Evolutionary conservation across 768 basidiomycete genomes (phyloP), one percentile per base, ranked within the genome.

Genomic region (Artomyces pyxidatus): DNA sequence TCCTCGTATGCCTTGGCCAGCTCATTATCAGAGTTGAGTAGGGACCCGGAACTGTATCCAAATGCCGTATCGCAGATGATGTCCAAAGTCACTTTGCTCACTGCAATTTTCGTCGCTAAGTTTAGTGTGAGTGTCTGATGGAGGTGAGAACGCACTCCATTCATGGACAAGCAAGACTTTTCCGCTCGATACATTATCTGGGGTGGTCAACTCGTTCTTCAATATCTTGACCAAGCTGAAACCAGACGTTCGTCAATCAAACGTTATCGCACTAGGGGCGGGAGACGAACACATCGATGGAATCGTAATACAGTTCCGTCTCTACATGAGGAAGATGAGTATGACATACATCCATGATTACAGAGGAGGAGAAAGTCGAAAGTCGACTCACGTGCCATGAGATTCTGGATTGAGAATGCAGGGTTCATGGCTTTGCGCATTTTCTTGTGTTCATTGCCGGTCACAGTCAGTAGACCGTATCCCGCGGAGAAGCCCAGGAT

Each of bases 41-140:
- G 61, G 2, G 71, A 70, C 51, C 76, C 69, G 6, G 74, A 52
- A 30, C 64, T 59, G 56, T 77, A 77, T 11, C 72, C 73, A 46
- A 77, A 75, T 0, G 73, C 74, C 9, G 76, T 72, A 6, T 66
- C 65, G 59, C 74, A 76, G 39, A 77, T 76, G 47, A 77, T 74
- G 53, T 77, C 75, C 7, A 78, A 66, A 0, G 76, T 76, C 0
- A 70, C 72, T 62, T 74, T 76, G 54, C 71, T 71, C 68, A 75
- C 74, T 76, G 22, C 25, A 12, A n/a, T 14, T 14, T n/a, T 11
- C 41, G 3, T 43, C 12, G 25, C 23, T 38, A 23, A n/a, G 10
- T 12, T n/a, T 17, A 50, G 1, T 41, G 35, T 28, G 11, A n/a
- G 23, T 26, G 29, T 35, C 42, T 8, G 11, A 68, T 73, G 21